Evolutionary conservation across 2,329 filamentous ascomycete genomes (phyloP), one percentile per base, ranked within the genome.

Genomic region (Botrytis fabae): DNA sequence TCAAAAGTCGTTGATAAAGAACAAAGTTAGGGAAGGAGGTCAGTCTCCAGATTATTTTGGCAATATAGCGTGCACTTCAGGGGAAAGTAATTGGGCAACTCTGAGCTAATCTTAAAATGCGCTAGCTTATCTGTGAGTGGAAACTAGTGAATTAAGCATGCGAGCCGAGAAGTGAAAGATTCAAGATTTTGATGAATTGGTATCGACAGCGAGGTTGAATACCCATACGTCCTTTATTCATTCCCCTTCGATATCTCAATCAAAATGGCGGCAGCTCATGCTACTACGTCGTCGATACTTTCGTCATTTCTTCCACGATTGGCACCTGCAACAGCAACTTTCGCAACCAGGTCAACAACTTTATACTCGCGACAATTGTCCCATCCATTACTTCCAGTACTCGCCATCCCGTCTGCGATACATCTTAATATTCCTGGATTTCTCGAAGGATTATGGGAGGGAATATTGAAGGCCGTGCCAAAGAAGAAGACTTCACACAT

Each of bases 401-500:
- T 91, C 74, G 84, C 89, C 10, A 82, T 92, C 57, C 89, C 92
- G 38, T 85, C 87, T 20, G 83, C 85, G 57, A 85, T 93, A 76
- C 86, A 83, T 38, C 82, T 90, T 77, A 89, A 85, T 68, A 85
- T 95, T 69, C 91, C 92, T 9, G 87, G 88, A 8, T 81, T 94
- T n/a, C 84, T 97, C 35, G 90, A 89, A 72, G 93, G 92, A 75
- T 90, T 99, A 79, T 98, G 95, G 95, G 95, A 98, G 78, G 94
- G 93, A 9, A 89, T 99, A 63, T 86, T 99, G 77, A 91, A 91
- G 77, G 96, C 96, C 1, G 96, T 98, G 25, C 96, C 96, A 8
- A 99, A 99, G 88, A 98, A 97, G 86, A 99, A 98, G 89, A 97
- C 94, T 48, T 98, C 95, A 60, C 94, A 99, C 83, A 93, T 93